These are phyloP conservation scores for Ganoderma sinense DNA, from an alignment of 1,284 basidiomycete genomes.

Conservation along the genomic window DNA sequence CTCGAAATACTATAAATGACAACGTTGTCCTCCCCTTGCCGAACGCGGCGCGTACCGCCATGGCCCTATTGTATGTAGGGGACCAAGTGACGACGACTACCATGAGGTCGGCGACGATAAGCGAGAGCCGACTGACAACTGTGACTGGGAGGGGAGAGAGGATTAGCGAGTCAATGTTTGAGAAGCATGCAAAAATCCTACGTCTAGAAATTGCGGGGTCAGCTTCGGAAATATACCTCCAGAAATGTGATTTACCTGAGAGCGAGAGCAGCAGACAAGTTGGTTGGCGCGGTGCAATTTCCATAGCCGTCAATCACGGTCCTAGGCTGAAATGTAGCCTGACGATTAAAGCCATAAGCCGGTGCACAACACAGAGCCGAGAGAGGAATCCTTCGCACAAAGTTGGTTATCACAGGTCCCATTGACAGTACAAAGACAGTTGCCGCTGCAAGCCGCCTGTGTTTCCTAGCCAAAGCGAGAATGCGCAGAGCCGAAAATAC, in stretches of 20 bases:
- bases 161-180: background rate
- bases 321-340: background rate
- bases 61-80: background rate
- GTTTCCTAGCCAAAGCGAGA: slow-evolving; percentile 6
- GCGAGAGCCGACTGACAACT: background rate
- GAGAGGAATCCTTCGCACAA: background rate
- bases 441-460: background rate
- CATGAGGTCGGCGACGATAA: background rate
- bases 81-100: slow-evolving; percentile 5
- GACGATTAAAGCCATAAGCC: background rate
- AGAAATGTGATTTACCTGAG: background rate
- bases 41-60: background rate
- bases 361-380: background rate
- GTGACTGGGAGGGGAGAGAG: background rate
- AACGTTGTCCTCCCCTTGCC: background rate
- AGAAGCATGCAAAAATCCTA: background rate
- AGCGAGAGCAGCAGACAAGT: background rate
- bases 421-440: slow-evolving; percentile 2
- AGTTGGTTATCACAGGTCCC: slow-evolving; percentile 6
- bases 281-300: background rate
- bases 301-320: background rate
- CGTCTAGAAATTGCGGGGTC: background rate
- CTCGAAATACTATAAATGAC: background rate
- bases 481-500: slow-evolving; percentile 20
- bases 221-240: background rate